Percentiles rank a stretch among this genome's conserved stretches.
These are phyloP conservation scores for Sporormia fimetaria DNA, from an alignment of 495 filamentous ascomycete species.

Conservation along the genomic window DNA sequence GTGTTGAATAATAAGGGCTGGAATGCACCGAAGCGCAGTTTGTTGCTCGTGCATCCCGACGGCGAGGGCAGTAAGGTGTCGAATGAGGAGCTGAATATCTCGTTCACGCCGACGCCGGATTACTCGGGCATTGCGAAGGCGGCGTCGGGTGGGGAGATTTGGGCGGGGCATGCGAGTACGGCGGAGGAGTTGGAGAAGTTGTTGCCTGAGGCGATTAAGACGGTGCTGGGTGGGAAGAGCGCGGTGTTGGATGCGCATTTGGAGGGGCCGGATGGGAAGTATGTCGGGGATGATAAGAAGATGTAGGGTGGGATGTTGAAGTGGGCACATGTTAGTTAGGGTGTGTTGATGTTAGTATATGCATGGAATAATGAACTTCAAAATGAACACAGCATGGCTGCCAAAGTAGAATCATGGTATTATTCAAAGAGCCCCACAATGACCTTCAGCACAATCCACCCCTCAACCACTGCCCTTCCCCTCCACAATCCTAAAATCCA, in stretches of 20 bases:
- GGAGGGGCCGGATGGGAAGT: slow-evolving; percentile 35
- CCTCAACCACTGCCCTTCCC: no score
- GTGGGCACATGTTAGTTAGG: no score
- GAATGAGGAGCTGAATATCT: slow-evolving; percentile 84
- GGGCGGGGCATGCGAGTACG: slow-evolving; percentile 29
- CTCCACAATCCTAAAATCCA: slow-evolving; percentile 51
- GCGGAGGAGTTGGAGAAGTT: slow-evolving; percentile 28
- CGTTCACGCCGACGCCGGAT: slow-evolving; percentile 74
- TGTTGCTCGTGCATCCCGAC: slow-evolving; percentile 33
- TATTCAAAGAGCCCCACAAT: not conserved
- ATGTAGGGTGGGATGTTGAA: no score
- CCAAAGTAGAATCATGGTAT: no score
- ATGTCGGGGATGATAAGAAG: no score
- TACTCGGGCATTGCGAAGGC: slow-evolving; percentile 88
- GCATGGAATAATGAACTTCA: no score
- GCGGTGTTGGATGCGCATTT: slow-evolving; percentile 36
- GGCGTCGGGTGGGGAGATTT: slow-evolving; percentile 55
- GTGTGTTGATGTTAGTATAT: no score
- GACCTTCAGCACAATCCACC: slow-evolving; percentile 3
- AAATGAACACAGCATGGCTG: no score
- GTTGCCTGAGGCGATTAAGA: slow-evolving; percentile 30
- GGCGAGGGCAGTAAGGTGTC: slow-evolving; percentile 51
- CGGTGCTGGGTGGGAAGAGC: slow-evolving; percentile 27
- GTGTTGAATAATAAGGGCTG: slow-evolving; percentile 85
- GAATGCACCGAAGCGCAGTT: slow-evolving; percentile 32